Percentiles rank a stretch among this genome's conserved stretches.
phyloP scores from a whole-genome alignment of 2,329 filamentous ascomycete genomes.

The Alternaria brassicicola region DNA sequence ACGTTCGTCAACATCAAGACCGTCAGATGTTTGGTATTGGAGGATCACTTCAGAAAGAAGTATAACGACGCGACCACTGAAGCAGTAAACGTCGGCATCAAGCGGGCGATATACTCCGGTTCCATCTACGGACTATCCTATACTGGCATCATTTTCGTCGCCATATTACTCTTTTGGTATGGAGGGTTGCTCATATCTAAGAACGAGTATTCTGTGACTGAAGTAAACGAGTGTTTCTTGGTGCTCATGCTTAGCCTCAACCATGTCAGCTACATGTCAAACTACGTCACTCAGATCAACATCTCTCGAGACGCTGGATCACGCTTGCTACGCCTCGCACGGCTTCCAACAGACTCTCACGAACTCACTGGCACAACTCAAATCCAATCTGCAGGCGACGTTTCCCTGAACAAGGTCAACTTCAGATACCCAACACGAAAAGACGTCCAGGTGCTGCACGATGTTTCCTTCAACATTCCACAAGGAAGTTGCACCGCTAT shows the following conservation, averaged over 20 bases:
- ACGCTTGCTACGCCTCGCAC: conserved; percentile 72
- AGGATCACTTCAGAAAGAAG: conserved; percentile 71
- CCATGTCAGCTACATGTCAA: conserved; percentile 71
- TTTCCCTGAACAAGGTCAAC: conserved; percentile 65
- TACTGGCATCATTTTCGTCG: conserved; percentile 71
- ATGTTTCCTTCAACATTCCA: conserved; percentile 69
- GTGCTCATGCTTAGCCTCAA: conserved; percentile 83
- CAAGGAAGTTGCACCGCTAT: conserved; percentile 73
- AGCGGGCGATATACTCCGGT: conserved; percentile 70
- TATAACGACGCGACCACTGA: conserved; percentile 60
- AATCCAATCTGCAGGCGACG: conserved; percentile 55
- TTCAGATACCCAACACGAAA: conserved; percentile 74
- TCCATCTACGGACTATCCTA: conserved; percentile 80
- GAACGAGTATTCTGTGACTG: conserved; percentile 58
- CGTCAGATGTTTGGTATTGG: conserved; percentile 75
- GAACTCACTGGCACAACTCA: conserved; percentile 61
- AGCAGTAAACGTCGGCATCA: conserved; percentile 67
- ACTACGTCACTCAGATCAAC: conserved; percentile 80
- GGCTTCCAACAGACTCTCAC: conserved; percentile 64
- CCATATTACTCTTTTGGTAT: conserved; percentile 84
- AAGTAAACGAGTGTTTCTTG: conserved; percentile 76
- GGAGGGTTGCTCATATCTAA: conserved; percentile 68
- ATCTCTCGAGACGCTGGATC: conserved; percentile 74
- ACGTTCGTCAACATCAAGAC: conserved; percentile 80
- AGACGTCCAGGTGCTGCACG: conserved; percentile 61